Base-by-base conservation (phyloP, 2,329 filamentous ascomycete species). In the Cucurbitaria berberidis region DNA sequence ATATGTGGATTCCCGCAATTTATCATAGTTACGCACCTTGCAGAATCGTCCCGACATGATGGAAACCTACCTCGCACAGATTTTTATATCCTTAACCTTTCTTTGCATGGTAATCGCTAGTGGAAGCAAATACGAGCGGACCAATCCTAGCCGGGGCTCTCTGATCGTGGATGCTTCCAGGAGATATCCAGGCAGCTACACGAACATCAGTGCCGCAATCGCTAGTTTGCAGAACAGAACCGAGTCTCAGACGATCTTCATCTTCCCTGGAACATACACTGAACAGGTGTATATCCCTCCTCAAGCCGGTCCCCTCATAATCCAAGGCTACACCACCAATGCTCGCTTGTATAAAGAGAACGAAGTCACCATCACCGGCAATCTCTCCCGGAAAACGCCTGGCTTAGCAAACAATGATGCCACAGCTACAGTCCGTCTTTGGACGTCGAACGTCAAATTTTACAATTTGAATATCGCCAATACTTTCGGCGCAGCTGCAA, bases 391-490 rank as follows among this genome's bases (percentile, higher is more conserved):
- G 29, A 78, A 55, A 8, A 59, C 29, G 5, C 55, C 53, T 1
- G 53, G 51, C 9, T 39, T 66, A 7, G 36, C 50, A 19, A 60
- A 69, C 65, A 82, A 87, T 55, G 84, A 87, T 54, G 70, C 69
- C 48, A 85, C 78, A 10, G 74, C 69, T 5, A 82, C 80, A 0
- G 64, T 81, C 5, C 74, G 78, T 26, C 73, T 76, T 8, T 72
- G 70, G 63, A 78, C 81, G 1, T 67, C 66, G 1, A 77, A 82
- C 55, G 79, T 86, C 46, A 81, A 79, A 54, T 63, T 86, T 9
- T 87, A 87, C 72, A 87, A 87, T 53, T 72, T 87, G 57, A 82
- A 84, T 63, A 74, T 83, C 3, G 78, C 77, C 44, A 84, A 84
- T 47, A 63, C 61, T 1, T 61, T 58, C 41, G 66, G 66, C 18